A percentile compares a stretch with the other conserved stretches of the same genome.
Conservation (phyloP, 768 basidiomycete genomes). For the Lactarius quietus region DNA sequence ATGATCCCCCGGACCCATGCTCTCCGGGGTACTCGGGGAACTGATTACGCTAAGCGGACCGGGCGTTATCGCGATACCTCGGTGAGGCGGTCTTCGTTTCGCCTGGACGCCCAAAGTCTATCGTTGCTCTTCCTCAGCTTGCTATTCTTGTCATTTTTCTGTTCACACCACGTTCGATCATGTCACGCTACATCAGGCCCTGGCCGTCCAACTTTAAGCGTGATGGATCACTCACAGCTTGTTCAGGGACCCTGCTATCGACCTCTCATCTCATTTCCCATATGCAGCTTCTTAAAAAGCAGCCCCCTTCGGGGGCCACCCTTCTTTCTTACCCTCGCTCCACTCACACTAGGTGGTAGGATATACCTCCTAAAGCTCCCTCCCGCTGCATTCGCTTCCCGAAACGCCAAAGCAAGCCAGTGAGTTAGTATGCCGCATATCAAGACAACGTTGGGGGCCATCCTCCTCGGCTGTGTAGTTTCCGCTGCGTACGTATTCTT, state of each 20-base stretch:
- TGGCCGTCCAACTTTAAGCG: not conserved
- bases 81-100: not conserved
- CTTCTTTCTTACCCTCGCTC: not conserved
- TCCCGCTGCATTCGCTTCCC: not conserved
- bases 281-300: not conserved
- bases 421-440: not conserved
- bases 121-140: not conserved
- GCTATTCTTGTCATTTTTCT: not conserved
- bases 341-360: not conserved
- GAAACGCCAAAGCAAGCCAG: not conserved
- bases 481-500: constrained; percentile 1
- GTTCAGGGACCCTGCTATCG: not conserved
- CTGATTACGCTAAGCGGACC: not conserved
- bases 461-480: constrained; percentile 10
- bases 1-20: not conserved
- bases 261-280: not conserved
- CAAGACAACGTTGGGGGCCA: constrained; percentile 15
- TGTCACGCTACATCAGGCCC: not conserved
- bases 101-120: not conserved
- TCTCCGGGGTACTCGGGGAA: not conserved
- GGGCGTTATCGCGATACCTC: too few relatives aligned
- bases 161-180: not conserved
- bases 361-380: not conserved
- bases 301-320: not conserved
- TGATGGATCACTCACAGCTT: not conserved